Evolutionary conservation across 306 rosid genomes (phyloP).

Genomic region (Calophaca sinica): DNA sequence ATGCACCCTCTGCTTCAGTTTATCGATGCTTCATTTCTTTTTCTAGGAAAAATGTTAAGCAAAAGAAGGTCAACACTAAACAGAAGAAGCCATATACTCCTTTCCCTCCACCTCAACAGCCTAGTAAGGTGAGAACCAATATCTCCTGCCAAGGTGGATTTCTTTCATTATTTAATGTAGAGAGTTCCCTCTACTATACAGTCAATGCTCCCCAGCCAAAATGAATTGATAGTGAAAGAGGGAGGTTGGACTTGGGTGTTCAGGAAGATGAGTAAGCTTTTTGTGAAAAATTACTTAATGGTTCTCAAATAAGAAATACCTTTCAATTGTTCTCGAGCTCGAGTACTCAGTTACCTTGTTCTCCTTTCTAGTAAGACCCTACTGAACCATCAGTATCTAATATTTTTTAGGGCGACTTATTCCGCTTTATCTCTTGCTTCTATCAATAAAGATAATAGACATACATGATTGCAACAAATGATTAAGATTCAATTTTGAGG

Average conservation of each 20-base stretch:
- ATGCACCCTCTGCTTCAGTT: slow-evolving; percentile 27
- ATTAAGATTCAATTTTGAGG: no score
- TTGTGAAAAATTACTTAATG: not conserved
- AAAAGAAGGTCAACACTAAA: slow-evolving; percentile 75
- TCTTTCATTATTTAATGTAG: slow-evolving; percentile 19
- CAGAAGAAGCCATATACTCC: slow-evolving; percentile 84
- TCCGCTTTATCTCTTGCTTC: not conserved
- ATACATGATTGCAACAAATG: not conserved
- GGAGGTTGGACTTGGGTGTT: not conserved
- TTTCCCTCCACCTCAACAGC: slow-evolving; percentile 93
- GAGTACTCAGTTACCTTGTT: slow-evolving; percentile 3
- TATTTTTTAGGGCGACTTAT: not conserved
- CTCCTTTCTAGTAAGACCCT: slow-evolving; percentile 3
- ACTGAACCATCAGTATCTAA: not conserved
- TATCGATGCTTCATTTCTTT: slow-evolving; percentile 34
- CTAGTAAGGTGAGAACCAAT: slow-evolving; percentile 73
- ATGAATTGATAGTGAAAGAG: not conserved
- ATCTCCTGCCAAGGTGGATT: slow-evolving; percentile 24
- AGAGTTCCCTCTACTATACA: not conserved
- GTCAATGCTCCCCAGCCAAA: not conserved
- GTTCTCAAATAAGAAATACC: not conserved
- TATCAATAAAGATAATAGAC: not conserved
- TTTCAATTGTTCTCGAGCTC: slow-evolving; percentile 16
- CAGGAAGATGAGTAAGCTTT: not conserved
- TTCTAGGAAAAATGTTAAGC: slow-evolving; percentile 83